These are phyloP conservation scores for Cunninghamia lanceolata DNA, from an alignment of 75 land plant genomes.

Conservation along the genomic window DNA sequence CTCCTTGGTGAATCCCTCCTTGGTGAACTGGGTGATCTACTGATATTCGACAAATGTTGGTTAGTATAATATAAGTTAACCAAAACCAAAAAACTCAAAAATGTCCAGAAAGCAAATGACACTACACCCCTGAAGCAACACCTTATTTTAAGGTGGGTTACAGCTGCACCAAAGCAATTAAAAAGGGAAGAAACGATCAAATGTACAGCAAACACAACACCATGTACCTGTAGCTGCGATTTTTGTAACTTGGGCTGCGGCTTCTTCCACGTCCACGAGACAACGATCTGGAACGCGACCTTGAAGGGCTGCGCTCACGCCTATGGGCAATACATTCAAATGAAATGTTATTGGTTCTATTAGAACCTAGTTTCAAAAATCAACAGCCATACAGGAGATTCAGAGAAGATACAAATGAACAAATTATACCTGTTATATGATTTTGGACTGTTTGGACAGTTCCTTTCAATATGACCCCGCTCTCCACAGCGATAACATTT, in stretches of 20 bases:
- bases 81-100: background rate
- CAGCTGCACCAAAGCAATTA: background rate
- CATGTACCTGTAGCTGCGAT: constrained; percentile 48
- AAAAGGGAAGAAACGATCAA: background rate
- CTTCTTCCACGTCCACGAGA: constrained; percentile 46
- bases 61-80: background rate
- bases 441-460: constrained; percentile 88
- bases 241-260: constrained; percentile 50
- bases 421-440: constrained; percentile 32
- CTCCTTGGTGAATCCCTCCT: constrained; percentile 45
- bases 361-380: background rate
- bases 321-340: constrained; percentile 17
- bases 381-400: background rate
- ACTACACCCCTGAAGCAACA: background rate
- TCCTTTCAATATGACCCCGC: constrained; percentile 83
- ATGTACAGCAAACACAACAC: background rate
- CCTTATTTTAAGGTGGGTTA: background rate
- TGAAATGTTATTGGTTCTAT: background rate
- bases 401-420: background rate
- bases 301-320: constrained; percentile 41
- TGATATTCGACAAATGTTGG: background rate
- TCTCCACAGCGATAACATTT: constrained; percentile 95
- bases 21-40: constrained; percentile 53
- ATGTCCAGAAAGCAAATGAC: background rate
- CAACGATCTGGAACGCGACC: constrained; percentile 46